Evolutionary conservation across 441 rosid species (phyloP).

Genomic region (Omphalea diandra): DNA sequence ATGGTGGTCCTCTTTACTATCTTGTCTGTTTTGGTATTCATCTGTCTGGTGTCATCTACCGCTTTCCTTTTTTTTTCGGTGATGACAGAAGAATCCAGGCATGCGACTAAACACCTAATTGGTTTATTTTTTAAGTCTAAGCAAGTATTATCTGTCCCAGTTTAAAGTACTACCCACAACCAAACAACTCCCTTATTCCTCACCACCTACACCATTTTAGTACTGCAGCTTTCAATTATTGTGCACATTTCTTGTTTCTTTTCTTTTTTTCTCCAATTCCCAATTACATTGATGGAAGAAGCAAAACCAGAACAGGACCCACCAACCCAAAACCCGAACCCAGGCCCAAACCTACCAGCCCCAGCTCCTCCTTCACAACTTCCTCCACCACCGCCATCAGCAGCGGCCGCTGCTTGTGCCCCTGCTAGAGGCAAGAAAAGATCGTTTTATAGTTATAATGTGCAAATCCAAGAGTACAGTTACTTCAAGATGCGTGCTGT

Average conservation of each 20-base stretch:
- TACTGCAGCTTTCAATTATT: too few species aligned
- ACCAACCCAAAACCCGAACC: not conserved
- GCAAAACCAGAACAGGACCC: slow-evolving; percentile 14
- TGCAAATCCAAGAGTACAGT: slow-evolving; percentile 40
- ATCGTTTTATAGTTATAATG: slow-evolving; percentile 40
- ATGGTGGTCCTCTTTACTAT: slow-evolving; percentile 77
- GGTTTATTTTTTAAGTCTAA: too few species aligned
- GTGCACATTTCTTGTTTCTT: too few species aligned
- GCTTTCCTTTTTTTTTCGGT: not conserved
- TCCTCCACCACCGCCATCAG: slow-evolving; percentile 21
- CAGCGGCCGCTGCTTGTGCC: slow-evolving; percentile 20
- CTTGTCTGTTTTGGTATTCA: slow-evolving; percentile 70
- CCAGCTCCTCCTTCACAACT: too few species aligned
- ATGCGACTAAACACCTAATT: too few species aligned
- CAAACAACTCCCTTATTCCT: not conserved
- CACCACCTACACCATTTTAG: too few species aligned
- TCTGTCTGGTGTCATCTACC: slow-evolving; percentile 14
- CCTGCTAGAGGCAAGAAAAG: slow-evolving; percentile 47
- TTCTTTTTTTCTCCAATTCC: not conserved
- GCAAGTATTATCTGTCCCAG: too few species aligned
- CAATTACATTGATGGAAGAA: slow-evolving; percentile 31
- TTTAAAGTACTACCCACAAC: too few species aligned
- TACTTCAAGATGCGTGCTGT: slow-evolving; percentile 73
- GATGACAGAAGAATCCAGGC: too few species aligned
- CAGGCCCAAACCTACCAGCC: not conserved